phyloP scores from a whole-genome alignment of 2,329 filamentous ascomycete species.

The Neonectria coccinea region DNA sequence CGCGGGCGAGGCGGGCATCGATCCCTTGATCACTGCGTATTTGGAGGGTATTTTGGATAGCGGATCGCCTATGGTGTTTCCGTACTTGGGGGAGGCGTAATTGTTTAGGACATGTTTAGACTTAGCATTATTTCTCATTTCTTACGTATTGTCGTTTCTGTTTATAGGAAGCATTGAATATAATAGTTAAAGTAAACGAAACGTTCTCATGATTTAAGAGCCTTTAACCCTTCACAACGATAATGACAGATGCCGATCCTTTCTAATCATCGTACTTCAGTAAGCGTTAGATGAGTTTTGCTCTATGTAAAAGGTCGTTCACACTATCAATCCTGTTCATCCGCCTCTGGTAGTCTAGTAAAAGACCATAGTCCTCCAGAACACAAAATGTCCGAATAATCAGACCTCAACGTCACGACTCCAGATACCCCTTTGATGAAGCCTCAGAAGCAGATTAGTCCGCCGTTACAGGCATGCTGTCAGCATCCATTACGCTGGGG shows the following conservation, averaged over 20 bases:
- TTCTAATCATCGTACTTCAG: too few species aligned
- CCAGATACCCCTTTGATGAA: not conserved
- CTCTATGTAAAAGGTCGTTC: too few species aligned
- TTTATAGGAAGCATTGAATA: not conserved
- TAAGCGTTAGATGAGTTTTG: too few species aligned
- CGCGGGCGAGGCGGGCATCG: conserved; percentile 28
- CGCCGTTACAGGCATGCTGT: not conserved
- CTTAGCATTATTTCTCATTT: not conserved
- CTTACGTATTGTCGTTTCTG: not conserved
- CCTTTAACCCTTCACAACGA: not conserved
- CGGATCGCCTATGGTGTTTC: conserved; percentile 28
- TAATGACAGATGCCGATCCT: not conserved
- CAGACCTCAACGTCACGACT: not conserved
- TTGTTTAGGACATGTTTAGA: not conserved
- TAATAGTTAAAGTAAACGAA: not conserved
- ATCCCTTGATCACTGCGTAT: conserved; percentile 32
- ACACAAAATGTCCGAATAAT: not conserved
- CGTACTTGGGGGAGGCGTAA: conserved; percentile 26
- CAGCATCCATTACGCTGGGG: not conserved
- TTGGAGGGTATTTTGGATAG: conserved; percentile 31
- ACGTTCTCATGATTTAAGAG: not conserved
- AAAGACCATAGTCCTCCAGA: not conserved
- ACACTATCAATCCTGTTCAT: not conserved
- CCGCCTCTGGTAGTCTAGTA: not conserved
- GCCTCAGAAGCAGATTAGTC: too few species aligned